Base-by-base conservation (phyloP, 345 rosid genomes). In the Linum trigynum region DNA sequence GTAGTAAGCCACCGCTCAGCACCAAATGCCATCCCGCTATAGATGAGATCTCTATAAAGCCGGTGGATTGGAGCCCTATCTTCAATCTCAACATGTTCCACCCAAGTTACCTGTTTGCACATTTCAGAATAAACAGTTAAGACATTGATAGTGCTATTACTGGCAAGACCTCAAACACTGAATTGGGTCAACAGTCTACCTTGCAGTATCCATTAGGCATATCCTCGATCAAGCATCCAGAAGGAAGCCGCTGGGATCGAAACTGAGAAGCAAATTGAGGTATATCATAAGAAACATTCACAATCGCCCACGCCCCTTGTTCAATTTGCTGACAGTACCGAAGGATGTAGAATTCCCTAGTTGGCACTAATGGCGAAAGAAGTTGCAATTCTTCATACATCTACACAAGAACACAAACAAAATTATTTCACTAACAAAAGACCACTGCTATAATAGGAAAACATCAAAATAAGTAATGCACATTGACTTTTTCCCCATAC, bases 221-320 rank as follows among this genome's bases (percentile, higher is more conserved):
- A 81, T 90, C 95, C 72, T 94, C 96, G 75, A 94, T 90, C 82
- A 94, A 84, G 80, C 97, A 88, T 55, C 99, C 99, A 38, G 99
- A 94, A 59, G 97, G 99, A 70, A 81, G 90, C 76, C 84, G 81
- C 65, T 75, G 81, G 58, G 80, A 83, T 39, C 58, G 83, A 69
- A 76, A 80, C 35, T 84, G 89, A 38, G 92, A 78, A 69, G 82
- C 70, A 64, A 83, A 79, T 67, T 88, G 96, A 10, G 95, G 83
- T 70, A 84, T 77, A 64, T 94, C 90, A 64, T 88, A 87, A 1
- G 99, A 94, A 75, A 94, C 92, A 72, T 87, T 86, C 7, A 81
- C 92, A 53, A 90, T 77, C 0, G 89, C 86, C 99, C 97, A 94
- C 76, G 83, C 65, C 69, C 99, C 97, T 81, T 82, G 91, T 76